phyloP scores from a whole-genome alignment of 208 protist genomes.

The Phytomonas sp. region DNA sequence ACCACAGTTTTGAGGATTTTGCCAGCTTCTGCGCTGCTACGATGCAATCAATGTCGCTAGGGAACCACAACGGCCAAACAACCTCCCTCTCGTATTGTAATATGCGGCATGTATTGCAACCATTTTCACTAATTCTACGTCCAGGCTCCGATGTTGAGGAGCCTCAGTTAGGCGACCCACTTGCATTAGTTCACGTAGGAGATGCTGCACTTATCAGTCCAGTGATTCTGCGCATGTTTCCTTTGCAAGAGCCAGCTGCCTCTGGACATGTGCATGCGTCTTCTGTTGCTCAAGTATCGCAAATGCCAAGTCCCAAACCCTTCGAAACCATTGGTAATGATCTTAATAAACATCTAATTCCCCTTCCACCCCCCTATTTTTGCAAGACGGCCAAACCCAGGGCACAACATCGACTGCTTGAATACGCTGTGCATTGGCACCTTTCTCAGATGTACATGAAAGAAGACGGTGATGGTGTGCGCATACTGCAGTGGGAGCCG shows the following conservation, averaged over 20 bases:
- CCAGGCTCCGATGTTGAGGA: slow-evolving; percentile 56
- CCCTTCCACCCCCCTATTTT: background rate
- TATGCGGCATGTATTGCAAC: slow-evolving; percentile 53
- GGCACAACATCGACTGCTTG: slow-evolving; percentile 17
- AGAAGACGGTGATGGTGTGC: slow-evolving; percentile 18
- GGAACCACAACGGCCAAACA: slow-evolving; percentile 76
- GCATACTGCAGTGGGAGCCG: slow-evolving; percentile 42
- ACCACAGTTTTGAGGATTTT: slow-evolving; percentile 58
- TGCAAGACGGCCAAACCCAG: background rate
- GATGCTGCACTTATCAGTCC: background rate
- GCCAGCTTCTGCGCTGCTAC: slow-evolving; percentile 56
- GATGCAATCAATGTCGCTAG: slow-evolving; percentile 65
- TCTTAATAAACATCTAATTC: background rate
- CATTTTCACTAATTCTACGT: slow-evolving; percentile 50
- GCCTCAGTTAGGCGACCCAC: slow-evolving; percentile 57
- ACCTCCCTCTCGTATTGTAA: slow-evolving; percentile 76
- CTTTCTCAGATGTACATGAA: slow-evolving; percentile 29
- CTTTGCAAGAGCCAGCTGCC: background rate
- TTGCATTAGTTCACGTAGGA: slow-evolving; percentile 15
- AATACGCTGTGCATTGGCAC: slow-evolving; percentile 47
- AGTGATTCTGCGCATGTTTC: slow-evolving; percentile 1
- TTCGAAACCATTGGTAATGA: background rate
- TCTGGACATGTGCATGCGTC: background rate
- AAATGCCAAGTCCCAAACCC: background rate
- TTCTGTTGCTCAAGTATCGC: background rate